Base-by-base conservation (phyloP, 345 rosid species). In the Raphanus raphanistrum region DNA sequence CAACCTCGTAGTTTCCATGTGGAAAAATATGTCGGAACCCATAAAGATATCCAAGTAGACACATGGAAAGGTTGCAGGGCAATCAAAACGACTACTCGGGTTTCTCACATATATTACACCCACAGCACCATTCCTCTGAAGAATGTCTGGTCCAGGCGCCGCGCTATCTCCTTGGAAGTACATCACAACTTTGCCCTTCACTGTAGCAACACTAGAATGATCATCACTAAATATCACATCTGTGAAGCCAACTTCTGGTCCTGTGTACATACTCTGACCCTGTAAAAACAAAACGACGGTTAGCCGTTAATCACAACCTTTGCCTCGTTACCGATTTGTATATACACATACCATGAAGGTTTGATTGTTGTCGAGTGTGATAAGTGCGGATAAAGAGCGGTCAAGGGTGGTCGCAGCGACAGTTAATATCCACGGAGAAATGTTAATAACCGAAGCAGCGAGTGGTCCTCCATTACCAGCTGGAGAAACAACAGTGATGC, bases 371-470 rank as follows among this genome's bases (percentile, higher is more conserved):
- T 61, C 78, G 10, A 80, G 80, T 45, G 80, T 70, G 12, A 80
- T 63, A 4, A 63, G 35, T 43, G 84, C 73, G 3, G 81, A 66
- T 68, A 85, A 82, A 6, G 85, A 79, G 62, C 86, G 86, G 21
- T 87, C 88, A 31, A 84, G 60, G 16, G 84, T 85, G 25, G 76
- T 84, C 2, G 84, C 87, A 27, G 86, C 88, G 1, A 87, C 85
- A 0, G 86, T 84, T 50, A 85, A n/a, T 32, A 85, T 66, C 90
- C 87, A 87, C 12, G 90, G 88, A 33, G 88, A 80, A 0, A 80
- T 50, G 52, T 87, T 87, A 1, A 68, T 17, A 31, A 85, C 85
- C 5, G 90, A 68, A 45, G 75, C 31, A 72, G 57, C 54, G 2
- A 12, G 32, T 1, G 87, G 54, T 50, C 87, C 83, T 12, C 5